Percentiles rank a stretch among this genome's conserved stretches.
Evolutionary conservation across 768 basidiomycete species (phyloP).

Genomic region (Thelephora ganbajun): DNA sequence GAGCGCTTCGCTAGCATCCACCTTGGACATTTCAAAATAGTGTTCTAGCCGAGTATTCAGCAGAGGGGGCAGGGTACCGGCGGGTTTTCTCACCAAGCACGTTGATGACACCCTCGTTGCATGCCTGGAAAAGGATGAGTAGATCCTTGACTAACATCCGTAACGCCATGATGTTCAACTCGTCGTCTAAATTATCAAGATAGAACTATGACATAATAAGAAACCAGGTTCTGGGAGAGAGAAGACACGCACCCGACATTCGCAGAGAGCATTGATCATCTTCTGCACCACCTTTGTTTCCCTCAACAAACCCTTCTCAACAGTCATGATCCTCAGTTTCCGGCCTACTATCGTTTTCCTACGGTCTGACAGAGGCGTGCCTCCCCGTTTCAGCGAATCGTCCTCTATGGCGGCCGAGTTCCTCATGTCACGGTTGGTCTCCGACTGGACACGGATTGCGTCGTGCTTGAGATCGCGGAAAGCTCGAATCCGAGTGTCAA

Average conservation of each 20-base stretch:
- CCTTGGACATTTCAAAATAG: constrained; percentile 95
- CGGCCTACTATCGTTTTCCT: constrained; percentile 73
- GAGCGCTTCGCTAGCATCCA: constrained; percentile 81
- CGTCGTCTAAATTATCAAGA: constrained; percentile 84
- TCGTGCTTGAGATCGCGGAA: constrained; percentile 91
- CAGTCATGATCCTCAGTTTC: constrained; percentile 81
- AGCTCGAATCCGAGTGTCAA: constrained; percentile 77
- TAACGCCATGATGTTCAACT: constrained; percentile 76
- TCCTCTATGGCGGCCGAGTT: constrained; percentile 52
- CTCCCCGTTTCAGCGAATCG: constrained; percentile 16
- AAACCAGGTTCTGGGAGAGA: not conserved
- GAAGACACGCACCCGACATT: constrained; percentile 62
- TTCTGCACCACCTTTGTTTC: constrained; percentile 87
- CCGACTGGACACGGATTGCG: constrained; percentile 84
- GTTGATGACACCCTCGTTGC: constrained; percentile 88
- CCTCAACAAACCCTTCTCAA: constrained; percentile 88
- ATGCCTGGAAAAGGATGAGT: constrained; percentile 87
- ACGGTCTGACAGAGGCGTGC: constrained; percentile 19
- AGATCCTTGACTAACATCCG: constrained; percentile 95
- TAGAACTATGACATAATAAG: constrained; percentile 53
- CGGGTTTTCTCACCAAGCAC: constrained; percentile 37
- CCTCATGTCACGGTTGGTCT: constrained; percentile 78
- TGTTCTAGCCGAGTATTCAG: constrained; percentile 43
- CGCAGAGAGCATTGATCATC: constrained; percentile 78
- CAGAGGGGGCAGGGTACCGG: constrained; percentile 18